phyloP scores from a whole-genome alignment of 2,329 filamentous ascomycete species.

The Xylariaceae sp. region DNA sequence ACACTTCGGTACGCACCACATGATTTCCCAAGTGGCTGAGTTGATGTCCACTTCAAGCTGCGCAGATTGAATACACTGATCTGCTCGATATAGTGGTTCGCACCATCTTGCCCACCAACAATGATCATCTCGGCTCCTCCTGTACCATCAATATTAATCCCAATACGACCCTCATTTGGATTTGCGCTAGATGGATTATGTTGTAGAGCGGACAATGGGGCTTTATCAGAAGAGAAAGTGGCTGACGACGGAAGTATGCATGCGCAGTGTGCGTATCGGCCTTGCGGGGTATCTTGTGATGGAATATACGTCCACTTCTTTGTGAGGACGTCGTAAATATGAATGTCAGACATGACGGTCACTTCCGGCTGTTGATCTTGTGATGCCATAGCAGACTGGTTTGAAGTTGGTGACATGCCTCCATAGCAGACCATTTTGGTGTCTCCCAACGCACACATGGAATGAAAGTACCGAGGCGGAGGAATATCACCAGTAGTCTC shows the following conservation, averaged over 20 bases:
- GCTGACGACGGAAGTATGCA: slow-evolving; percentile 86
- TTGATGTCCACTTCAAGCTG: slow-evolving; percentile 93
- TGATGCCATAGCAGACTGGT: slow-evolving; percentile 40
- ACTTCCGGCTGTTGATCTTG: slow-evolving; percentile 77
- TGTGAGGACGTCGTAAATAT: slow-evolving; percentile 84
- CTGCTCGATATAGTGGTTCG: slow-evolving; percentile 99
- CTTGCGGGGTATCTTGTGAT: slow-evolving; percentile 79
- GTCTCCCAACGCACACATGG: slow-evolving; percentile 87
- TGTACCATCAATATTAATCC: slow-evolving; percentile 81
- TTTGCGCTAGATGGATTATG: slow-evolving; percentile 82
- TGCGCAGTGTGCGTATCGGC: slow-evolving; percentile 93
- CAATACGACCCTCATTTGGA: slow-evolving; percentile 82
- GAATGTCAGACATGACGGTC: slow-evolving; percentile 95
- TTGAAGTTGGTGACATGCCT: slow-evolving; percentile 83
- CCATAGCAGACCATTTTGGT: slow-evolving; percentile 97
- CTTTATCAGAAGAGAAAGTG: slow-evolving; percentile 77
- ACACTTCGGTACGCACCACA: slow-evolving; percentile 97
- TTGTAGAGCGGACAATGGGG: slow-evolving; percentile 80
- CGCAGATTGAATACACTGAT: slow-evolving; percentile 97
- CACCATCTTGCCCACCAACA: slow-evolving; percentile 91
- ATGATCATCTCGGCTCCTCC: slow-evolving; percentile 97
- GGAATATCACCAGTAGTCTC: slow-evolving; percentile 82
- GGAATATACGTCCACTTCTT: slow-evolving; percentile 82
- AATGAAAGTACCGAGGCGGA: slow-evolving; percentile 93
- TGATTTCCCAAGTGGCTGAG: slow-evolving; percentile 79